Conservation (phyloP, 495 filamentous ascomycete species). For the Penicillium chermesinum region DNA sequence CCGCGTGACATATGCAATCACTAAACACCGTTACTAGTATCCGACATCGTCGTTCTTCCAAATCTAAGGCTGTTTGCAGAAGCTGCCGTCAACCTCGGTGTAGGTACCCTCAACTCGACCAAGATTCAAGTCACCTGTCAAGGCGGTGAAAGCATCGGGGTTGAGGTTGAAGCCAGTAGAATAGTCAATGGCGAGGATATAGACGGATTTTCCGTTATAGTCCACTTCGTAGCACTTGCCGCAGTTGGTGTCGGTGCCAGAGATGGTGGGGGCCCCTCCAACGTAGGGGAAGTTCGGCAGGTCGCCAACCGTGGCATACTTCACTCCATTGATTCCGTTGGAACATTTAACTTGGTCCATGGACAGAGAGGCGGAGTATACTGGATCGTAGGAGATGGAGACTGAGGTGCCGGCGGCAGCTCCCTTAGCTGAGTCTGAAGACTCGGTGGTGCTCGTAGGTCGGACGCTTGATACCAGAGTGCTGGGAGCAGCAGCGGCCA, state of each 20-base stretch:
- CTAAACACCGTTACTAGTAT: not conserved
- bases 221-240: conserved; percentile 64
- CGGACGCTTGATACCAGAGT: no score
- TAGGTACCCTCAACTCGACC: conserved; percentile 54
- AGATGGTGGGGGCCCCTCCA: conserved; percentile 56
- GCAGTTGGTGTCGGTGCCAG: conserved; percentile 59
- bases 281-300: conserved; percentile 55
- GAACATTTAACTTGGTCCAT: conserved; percentile 58
- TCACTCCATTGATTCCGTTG: conserved; percentile 49
- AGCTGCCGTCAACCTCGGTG: conserved; percentile 32
- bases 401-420: conserved; percentile 8
- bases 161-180: conserved; percentile 59
- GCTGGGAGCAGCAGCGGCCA: conserved; percentile 13
- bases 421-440: not conserved
- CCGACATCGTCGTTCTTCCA: not conserved
- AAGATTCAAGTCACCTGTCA: conserved; percentile 52
- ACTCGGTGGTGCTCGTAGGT: no score
- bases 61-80: conserved; percentile 34
- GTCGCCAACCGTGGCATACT: conserved; percentile 59
- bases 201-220: conserved; percentile 55
- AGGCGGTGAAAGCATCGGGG: conserved; percentile 56
- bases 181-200: conserved; percentile 64
- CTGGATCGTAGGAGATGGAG: conserved; percentile 35
- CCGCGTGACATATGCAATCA: not conserved
- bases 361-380: conserved; percentile 36